These are phyloP conservation scores for Fraxinus paxiana DNA, from an alignment of 305 asterid species.

Conservation along the genomic window DNA sequence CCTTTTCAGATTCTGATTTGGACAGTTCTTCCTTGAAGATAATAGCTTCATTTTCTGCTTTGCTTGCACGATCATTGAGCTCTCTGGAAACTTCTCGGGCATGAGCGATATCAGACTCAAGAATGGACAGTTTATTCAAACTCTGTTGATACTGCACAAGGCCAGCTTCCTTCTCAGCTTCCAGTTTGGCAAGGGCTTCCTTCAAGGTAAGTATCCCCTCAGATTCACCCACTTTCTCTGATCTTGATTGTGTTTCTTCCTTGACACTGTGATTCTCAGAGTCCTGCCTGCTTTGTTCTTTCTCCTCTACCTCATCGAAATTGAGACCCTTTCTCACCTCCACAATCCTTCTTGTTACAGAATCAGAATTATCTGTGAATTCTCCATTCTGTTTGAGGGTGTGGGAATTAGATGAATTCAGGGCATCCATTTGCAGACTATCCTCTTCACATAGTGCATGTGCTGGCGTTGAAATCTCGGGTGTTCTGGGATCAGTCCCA, in stretches of 20 bases:
- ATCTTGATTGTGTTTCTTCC: slow-evolving; percentile 22
- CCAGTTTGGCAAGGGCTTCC: slow-evolving; percentile 67
- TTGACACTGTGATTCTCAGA: slow-evolving; percentile 27
- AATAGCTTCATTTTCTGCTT: slow-evolving; percentile 72
- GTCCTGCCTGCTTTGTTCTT: slow-evolving; percentile 26
- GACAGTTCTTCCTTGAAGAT: slow-evolving; percentile 56
- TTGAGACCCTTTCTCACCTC: slow-evolving; percentile 72
- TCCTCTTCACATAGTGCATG: slow-evolving; percentile 29
- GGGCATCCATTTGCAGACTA: slow-evolving; percentile 28
- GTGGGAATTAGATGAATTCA: slow-evolving; percentile 23
- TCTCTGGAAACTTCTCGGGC: slow-evolving; percentile 55
- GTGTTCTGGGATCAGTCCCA: slow-evolving; percentile 51
- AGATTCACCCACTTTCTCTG: slow-evolving; percentile 35
- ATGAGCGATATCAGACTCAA: slow-evolving; percentile 60
- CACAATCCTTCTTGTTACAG: slow-evolving; percentile 37
- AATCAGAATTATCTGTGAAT: slow-evolving; percentile 44
- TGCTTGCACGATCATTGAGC: slow-evolving; percentile 60
- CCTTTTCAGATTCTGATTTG: slow-evolving; percentile 70
- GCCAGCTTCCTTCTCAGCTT: slow-evolving; percentile 89
- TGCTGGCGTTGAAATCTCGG: slow-evolving; percentile 43
- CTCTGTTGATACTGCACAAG: slow-evolving; percentile 59
- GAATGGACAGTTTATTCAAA: slow-evolving; percentile 57
- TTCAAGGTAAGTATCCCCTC: slow-evolving; percentile 59
- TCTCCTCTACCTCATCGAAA: slow-evolving; percentile 59
- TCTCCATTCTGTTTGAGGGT: slow-evolving; percentile 53